These are phyloP conservation scores for Aspergillus phoenicis DNA, from an alignment of 2,329 filamentous ascomycete genomes.

Conservation along the genomic window DNA sequence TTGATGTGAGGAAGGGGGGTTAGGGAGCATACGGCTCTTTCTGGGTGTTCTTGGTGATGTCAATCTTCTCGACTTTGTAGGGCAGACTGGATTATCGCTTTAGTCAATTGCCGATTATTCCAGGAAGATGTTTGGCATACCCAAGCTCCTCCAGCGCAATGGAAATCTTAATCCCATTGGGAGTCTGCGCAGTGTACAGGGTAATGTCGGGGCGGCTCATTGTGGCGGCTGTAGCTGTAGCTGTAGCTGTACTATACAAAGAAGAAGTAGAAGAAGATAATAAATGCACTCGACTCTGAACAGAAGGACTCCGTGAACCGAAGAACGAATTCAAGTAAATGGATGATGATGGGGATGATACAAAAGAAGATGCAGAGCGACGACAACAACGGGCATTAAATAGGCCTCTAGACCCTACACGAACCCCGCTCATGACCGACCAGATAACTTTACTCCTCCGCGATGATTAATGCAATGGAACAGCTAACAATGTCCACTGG, in stretches of 20 bases:
- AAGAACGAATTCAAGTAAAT: background rate
- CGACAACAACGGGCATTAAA: too few species aligned
- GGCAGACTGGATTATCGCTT: conserved; percentile 53
- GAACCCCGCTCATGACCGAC: background rate
- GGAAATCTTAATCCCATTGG: conserved; percentile 87
- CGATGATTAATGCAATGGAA: too few species aligned
- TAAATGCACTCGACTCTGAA: background rate
- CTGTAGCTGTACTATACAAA: background rate
- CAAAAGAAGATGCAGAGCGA: too few species aligned
- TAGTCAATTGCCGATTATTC: conserved; percentile 13
- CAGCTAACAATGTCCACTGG: too few species aligned
- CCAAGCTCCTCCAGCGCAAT: conserved; percentile 85
- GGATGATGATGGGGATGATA: too few species aligned
- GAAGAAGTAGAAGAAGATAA: background rate
- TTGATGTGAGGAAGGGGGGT: too few species aligned
- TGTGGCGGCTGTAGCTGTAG: conserved; percentile 22
- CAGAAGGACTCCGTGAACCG: background rate
- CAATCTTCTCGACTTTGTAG: conserved; percentile 74
- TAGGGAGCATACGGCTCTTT: conserved; percentile 60
- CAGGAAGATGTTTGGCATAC: conserved; percentile 25
- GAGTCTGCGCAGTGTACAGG: conserved; percentile 79
- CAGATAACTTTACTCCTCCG: background rate
- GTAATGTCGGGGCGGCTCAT: conserved; percentile 63
- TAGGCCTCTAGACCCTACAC: too few species aligned
- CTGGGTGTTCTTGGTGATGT: conserved; percentile 74